Conservation (phyloP, 495 filamentous ascomycete species). For the Talaromyces liani region DNA sequence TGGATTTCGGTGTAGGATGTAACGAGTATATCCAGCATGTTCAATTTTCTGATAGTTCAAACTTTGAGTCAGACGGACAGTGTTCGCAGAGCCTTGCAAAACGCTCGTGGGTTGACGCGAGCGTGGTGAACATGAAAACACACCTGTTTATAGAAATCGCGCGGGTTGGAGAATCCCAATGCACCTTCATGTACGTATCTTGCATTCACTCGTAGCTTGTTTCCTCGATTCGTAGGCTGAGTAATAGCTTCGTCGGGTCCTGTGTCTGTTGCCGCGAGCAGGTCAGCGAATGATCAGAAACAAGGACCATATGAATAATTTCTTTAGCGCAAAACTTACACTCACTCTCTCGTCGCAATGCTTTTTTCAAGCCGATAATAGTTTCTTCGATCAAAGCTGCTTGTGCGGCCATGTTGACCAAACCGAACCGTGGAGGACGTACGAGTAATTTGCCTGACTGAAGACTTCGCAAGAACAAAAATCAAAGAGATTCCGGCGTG, state of each 20-base stretch:
- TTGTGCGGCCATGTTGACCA: constrained; percentile 56
- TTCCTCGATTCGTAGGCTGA: constrained; percentile 77
- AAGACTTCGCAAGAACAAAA: background rate
- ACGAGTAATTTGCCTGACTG: background rate
- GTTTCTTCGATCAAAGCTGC: constrained; percentile 63
- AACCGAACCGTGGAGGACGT: background rate
- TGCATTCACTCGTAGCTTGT: constrained; percentile 82
- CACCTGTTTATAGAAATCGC: constrained; percentile 82
- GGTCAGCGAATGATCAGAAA: background rate
- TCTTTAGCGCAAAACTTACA: constrained; percentile 29
- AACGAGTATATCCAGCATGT: constrained; percentile 75
- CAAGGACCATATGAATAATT: background rate
- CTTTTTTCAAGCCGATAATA: constrained; percentile 69
- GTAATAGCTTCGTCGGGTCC: constrained; percentile 81
- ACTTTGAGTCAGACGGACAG: background rate
- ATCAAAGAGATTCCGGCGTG: background rate
- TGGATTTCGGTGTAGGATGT: constrained; percentile 74
- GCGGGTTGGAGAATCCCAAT: constrained; percentile 59
- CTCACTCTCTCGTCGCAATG: constrained; percentile 54
- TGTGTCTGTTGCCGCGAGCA: constrained; percentile 49
- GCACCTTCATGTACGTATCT: constrained; percentile 72
- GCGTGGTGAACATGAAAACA: constrained; percentile 14
- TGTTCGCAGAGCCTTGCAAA: background rate
- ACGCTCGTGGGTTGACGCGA: constrained; percentile 6
- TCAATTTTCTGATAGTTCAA: constrained; percentile 57